phyloP scores from a whole-genome alignment of 176 grass and related monocot genomes.

The Oryza glaberrima region DNA sequence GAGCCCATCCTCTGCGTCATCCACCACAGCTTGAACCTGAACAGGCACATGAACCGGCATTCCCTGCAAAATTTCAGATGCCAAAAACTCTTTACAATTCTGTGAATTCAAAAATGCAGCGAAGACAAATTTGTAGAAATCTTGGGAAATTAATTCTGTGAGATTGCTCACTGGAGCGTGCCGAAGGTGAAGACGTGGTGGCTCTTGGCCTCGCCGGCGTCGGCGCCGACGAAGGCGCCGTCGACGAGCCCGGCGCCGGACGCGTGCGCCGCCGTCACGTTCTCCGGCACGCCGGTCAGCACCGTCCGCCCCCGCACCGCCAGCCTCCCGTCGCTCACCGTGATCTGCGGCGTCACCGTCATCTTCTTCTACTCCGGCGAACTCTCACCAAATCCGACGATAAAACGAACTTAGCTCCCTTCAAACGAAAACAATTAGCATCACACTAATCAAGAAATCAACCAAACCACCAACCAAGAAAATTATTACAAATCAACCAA shows the following conservation, averaged over 20 bases:
- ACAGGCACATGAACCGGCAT: conserved; percentile 68
- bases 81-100: background rate
- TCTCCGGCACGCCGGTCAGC: conserved; percentile 70
- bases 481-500: too few relatives aligned
- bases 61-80: conserved; percentile 41
- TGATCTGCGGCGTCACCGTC: conserved; percentile 70
- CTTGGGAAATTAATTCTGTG: background rate
- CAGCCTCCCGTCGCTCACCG: conserved; percentile 61
- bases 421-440: background rate
- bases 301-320: conserved; percentile 68
- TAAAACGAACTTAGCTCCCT: background rate
- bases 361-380: conserved; percentile 47
- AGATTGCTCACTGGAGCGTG: conserved; percentile 51
- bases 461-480: background rate
- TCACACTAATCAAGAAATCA: background rate
- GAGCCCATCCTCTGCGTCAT: conserved; percentile 76
- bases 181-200: conserved; percentile 76
- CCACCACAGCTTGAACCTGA: conserved; percentile 87
- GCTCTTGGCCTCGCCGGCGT: conserved; percentile 62
- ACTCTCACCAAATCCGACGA: background rate
- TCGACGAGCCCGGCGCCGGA: conserved; percentile 55
- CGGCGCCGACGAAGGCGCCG: conserved; percentile 70
- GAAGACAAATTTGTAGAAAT: background rate
- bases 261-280: conserved; percentile 50
- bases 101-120: too few relatives aligned